These are phyloP conservation scores for Colletotrichum euphorbiae DNA, from an alignment of 2,329 filamentous ascomycete species.

Conservation along the genomic window DNA sequence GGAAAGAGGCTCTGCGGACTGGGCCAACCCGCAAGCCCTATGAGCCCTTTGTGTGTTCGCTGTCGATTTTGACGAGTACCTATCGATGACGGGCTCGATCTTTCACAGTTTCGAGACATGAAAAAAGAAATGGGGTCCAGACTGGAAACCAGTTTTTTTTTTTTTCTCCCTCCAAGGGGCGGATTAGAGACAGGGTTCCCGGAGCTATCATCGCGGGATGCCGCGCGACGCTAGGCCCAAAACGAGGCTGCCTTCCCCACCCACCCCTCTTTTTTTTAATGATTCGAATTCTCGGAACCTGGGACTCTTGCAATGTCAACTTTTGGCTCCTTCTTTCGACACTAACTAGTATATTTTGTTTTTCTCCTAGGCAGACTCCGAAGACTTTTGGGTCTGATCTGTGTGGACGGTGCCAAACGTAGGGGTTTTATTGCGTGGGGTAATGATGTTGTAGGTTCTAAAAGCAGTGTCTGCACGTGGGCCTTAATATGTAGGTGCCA, in stretches of 20 bases:
- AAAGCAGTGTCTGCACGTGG: too few species aligned
- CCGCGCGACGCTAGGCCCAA: conserved; percentile 29
- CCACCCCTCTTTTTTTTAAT: not conserved
- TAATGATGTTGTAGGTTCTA: too few species aligned
- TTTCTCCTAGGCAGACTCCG: conserved; percentile 5
- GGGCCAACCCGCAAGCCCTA: not conserved
- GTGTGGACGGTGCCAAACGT: too few species aligned
- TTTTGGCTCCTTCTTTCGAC: not conserved
- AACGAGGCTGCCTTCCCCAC: conserved; percentile 2
- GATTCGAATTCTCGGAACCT: not conserved
- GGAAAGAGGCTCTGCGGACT: conserved; percentile 25
- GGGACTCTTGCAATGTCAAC: conserved; percentile 29
- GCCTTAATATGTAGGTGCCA: too few species aligned
- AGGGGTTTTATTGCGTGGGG: too few species aligned
- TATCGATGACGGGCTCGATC: conserved; percentile 20
- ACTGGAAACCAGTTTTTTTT: not conserved
- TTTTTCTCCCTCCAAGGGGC: conserved; percentile 9
- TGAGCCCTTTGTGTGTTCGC: not conserved
- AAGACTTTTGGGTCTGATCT: too few species aligned
- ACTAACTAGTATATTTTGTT: not conserved
- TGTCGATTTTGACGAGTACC: not conserved
- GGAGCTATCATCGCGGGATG: conserved; percentile 38
- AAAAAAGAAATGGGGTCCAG: conserved; percentile 1
- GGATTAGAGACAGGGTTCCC: conserved; percentile 27
- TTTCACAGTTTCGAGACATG: not conserved